Percentiles rank a stretch among this genome's conserved stretches.
Conservation (phyloP, 176 grass and related monocot genomes). For the Ensete glaucum region DNA sequence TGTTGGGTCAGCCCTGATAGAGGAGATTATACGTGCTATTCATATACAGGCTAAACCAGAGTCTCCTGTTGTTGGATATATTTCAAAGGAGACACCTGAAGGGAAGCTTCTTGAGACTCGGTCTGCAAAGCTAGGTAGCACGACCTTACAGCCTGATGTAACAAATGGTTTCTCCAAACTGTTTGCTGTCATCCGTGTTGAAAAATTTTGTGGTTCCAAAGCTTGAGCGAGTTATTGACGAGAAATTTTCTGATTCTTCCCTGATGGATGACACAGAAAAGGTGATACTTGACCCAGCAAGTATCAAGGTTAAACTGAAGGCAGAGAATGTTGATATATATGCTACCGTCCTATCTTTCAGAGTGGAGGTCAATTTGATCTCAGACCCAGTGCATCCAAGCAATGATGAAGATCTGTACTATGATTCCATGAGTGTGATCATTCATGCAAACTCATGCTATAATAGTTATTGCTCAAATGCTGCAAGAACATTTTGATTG, state of each 20-base stretch:
- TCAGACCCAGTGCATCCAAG: slow-evolving; percentile 64
- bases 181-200: slow-evolving; percentile 58
- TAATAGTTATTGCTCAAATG: slow-evolving; percentile 83
- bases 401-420: slow-evolving; percentile 72
- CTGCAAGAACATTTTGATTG: slow-evolving; percentile 82
- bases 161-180: slow-evolving; percentile 71
- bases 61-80: slow-evolving; percentile 54
- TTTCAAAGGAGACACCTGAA: slow-evolving; percentile 70
- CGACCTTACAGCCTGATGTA: slow-evolving; percentile 43
- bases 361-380: slow-evolving; percentile 87
- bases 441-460: slow-evolving; percentile 74
- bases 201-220: slow-evolving; percentile 92
- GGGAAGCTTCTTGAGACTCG: slow-evolving; percentile 83
- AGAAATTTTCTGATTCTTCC: slow-evolving; percentile 59
- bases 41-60: slow-evolving; percentile 43
- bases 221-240: slow-evolving; percentile 72
- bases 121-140: slow-evolving; percentile 47
- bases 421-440: slow-evolving; percentile 83
- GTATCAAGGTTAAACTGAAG: slow-evolving; percentile 76
- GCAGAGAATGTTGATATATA: slow-evolving; percentile 86
- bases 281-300: slow-evolving; percentile 69
- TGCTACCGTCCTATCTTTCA: slow-evolving; percentile 86
- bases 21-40: slow-evolving; percentile 48
- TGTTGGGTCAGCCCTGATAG: slow-evolving; percentile 60
- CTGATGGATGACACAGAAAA: slow-evolving; percentile 90